Evolutionary conservation across 2,329 filamentous ascomycete species (phyloP), one percentile per base, ranked within the genome.

Genomic region (Fusarium acutatum): DNA sequence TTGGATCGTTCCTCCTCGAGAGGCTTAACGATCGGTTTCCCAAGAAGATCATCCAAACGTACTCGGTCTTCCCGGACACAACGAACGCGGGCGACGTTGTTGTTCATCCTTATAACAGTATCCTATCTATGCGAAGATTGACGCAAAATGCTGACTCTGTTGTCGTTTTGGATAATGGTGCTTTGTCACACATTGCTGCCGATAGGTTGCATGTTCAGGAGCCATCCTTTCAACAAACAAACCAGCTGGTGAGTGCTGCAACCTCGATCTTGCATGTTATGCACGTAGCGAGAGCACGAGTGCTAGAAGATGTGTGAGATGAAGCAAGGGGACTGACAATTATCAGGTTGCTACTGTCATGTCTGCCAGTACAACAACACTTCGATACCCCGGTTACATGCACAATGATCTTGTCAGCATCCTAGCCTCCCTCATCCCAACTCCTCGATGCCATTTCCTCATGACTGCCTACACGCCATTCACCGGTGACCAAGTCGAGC

Each of bases 381-480:
- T 99, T 57, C 90, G 96, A 80, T 99, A 99, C 82, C 96, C 96
- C 3, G 96, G 96, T 43, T 99, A 99, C 84, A 99, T 99, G 96
- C 96, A 99, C 87, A 99, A 99, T 83, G 96, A 99, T 81, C 92
- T 99, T 22, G 95, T 97, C 80, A 96, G 96, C 83, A 98, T 99
- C 78, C 89, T 99, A 65, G 96, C 97, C 30, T 97, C 95, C 26
- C 88, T 99, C 46, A 98, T 99, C 71, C 96, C 96, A 4, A 99
- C 96, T 0, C 97, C 96, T 15, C 92, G 96, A 77, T 97, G 95
- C 81, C 97, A 99, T 85, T 99, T 99, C 89, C 88, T 99, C 67
- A 97, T 98, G 91, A 99, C 96, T 10, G 94, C 96, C 47, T 99
- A 99, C 85, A 99, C 96, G 0, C 96, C 96, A 11, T 99, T 99